These are phyloP conservation scores for Tagetes erecta DNA, from an alignment of 129 eudicot species.

Conservation along the genomic window DNA sequence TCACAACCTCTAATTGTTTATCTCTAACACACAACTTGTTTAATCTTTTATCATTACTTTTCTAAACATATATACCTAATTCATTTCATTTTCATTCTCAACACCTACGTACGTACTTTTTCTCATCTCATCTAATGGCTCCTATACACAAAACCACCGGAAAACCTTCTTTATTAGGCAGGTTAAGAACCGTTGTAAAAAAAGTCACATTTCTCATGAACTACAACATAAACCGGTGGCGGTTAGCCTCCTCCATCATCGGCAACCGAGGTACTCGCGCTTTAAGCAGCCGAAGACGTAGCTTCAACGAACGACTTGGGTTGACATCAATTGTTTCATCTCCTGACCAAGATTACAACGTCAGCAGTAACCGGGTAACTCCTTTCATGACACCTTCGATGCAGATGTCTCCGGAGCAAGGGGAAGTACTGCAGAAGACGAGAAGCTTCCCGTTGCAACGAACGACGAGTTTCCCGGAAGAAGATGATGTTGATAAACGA, in stretches of 20 bases:
- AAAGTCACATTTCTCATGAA: slow-evolving; percentile 58
- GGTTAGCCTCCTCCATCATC: slow-evolving; percentile 54
- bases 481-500: slow-evolving; percentile 75
- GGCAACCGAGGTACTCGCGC: slow-evolving; percentile 13
- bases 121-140: slow-evolving; percentile 22
- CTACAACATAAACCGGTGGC: slow-evolving; percentile 51
- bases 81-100: slow-evolving; percentile 20
- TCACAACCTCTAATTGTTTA: background rate
- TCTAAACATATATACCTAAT: slow-evolving; percentile 13
- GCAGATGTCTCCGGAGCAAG: slow-evolving; percentile 27
- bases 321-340: slow-evolving; percentile 39
- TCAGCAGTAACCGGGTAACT: slow-evolving; percentile 19
- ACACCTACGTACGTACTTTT: background rate
- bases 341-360: slow-evolving; percentile 9
- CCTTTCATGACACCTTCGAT: slow-evolving; percentile 27
- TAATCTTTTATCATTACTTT: background rate
- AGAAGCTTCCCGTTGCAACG: slow-evolving; percentile 46
- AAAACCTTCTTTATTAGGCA: slow-evolving; percentile 45
- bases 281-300: slow-evolving; percentile 43
- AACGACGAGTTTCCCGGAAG: slow-evolving; percentile 54
- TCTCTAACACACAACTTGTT: too few species aligned
- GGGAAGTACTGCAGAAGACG: slow-evolving; percentile 31
- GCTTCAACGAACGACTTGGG: slow-evolving; percentile 65
- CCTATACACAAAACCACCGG: slow-evolving; percentile 1
- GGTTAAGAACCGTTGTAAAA: slow-evolving; percentile 59